Conservation (phyloP, 1,139 yeast species). For the Candida freyschussii region DNA sequence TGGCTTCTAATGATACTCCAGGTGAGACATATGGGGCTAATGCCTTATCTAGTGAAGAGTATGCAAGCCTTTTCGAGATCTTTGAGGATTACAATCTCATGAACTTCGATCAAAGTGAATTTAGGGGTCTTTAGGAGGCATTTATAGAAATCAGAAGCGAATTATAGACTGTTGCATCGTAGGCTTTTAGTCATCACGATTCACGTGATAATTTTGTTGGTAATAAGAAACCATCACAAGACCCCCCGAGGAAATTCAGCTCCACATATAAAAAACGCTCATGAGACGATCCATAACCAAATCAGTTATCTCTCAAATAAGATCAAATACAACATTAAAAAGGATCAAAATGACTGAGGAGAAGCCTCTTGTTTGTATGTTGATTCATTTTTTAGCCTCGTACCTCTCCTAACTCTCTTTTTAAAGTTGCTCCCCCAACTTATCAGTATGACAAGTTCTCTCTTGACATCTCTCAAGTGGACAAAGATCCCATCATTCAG, state of each 20-base stretch:
- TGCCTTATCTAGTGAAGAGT: slow-evolving; percentile 21
- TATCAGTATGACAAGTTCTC: slow-evolving; percentile 77
- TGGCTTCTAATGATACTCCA: too few species aligned
- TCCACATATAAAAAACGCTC: too few species aligned
- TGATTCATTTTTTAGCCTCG: not conserved
- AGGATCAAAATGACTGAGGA: slow-evolving; percentile 15
- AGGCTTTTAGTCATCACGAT: too few species aligned
- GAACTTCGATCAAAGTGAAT: slow-evolving; percentile 4
- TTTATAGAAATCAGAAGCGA: too few species aligned
- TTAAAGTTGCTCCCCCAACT: slow-evolving; percentile 70
- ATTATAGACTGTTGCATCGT: too few species aligned
- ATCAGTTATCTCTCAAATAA: too few species aligned
- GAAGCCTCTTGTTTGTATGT: slow-evolving; percentile 12
- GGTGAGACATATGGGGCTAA: slow-evolving; percentile 5
- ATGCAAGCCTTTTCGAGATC: slow-evolving; percentile 21
- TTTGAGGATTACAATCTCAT: slow-evolving; percentile 22
- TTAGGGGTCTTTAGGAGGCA: too few species aligned
- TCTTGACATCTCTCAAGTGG: slow-evolving; percentile 51
- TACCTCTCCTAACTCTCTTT: slow-evolving; percentile 1
- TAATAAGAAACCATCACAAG: too few species aligned
- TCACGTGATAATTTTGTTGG: too few species aligned
- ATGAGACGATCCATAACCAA: too few species aligned
- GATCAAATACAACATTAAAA: too few species aligned
- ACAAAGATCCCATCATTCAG: slow-evolving; percentile 62
- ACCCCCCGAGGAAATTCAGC: too few species aligned